These are phyloP conservation scores for Trichoderma brevicompactum DNA, from an alignment of 2,329 filamentous ascomycete genomes.

Conservation along the genomic window DNA sequence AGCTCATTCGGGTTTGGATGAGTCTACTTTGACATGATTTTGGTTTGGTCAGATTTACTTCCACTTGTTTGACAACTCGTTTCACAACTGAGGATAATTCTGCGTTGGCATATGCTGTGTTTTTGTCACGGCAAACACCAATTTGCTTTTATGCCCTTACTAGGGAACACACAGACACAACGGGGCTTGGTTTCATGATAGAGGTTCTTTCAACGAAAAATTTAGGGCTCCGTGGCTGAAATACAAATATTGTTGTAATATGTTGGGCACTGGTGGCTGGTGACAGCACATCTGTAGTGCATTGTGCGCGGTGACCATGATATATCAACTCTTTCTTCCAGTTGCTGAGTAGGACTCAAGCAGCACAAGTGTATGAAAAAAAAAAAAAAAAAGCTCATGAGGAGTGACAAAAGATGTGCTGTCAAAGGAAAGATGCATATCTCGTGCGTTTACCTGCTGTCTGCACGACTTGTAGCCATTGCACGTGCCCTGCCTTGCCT, in stretches of 20 bases:
- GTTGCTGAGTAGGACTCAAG: background rate
- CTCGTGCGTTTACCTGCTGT: background rate
- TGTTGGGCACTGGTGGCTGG: background rate
- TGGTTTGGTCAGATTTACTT: background rate
- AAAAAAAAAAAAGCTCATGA: background rate
- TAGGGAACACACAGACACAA: background rate
- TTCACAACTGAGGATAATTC: background rate
- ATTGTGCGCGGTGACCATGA: background rate
- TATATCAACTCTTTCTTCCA: background rate
- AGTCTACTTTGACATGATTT: background rate
- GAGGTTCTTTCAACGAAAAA: background rate
- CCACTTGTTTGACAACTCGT: background rate
- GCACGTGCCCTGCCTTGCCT: constrained; percentile 18
- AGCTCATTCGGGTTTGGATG: background rate
- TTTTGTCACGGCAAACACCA: too few species aligned
- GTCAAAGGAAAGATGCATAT: constrained; percentile 3
- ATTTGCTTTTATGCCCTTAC: background rate
- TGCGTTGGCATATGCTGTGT: background rate
- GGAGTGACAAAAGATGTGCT: background rate
- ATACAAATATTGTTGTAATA: background rate
- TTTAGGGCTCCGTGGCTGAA: background rate
- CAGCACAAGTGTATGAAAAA: background rate
- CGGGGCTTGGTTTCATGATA: background rate
- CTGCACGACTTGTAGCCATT: background rate
- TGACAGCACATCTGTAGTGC: background rate